Evolutionary conservation across 1,284 basidiomycete species (phyloP).

Genomic region (Rhizoctonia solani): DNA sequence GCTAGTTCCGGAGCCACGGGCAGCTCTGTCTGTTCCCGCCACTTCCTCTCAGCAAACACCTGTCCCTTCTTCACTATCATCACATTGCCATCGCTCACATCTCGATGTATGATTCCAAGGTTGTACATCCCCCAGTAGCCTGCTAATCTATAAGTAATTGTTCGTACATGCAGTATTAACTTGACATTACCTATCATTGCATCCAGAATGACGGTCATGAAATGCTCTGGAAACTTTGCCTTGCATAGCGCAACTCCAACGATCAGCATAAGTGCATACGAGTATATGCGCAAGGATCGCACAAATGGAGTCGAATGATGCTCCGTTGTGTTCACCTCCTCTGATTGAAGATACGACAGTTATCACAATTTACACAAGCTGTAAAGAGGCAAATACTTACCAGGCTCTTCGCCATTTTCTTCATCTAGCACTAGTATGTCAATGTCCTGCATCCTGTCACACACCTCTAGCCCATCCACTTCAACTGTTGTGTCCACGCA

Average conservation of each 20-base stretch:
- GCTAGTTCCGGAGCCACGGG: neutral
- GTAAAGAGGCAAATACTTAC: neutral
- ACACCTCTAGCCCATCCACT: neutral
- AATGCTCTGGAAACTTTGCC: neutral
- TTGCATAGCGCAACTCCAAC: neutral
- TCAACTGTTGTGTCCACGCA: neutral
- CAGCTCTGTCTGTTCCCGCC: neutral
- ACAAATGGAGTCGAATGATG: neutral
- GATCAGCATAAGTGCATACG: constrained; percentile 6
- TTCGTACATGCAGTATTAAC: neutral
- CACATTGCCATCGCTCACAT: constrained; percentile 29
- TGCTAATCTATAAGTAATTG: neutral
- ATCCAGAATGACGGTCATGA: neutral
- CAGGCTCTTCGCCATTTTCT: neutral
- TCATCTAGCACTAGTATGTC: neutral
- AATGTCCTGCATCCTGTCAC: neutral
- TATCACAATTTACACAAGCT: neutral
- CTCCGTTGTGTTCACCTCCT: neutral
- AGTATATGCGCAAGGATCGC: neutral
- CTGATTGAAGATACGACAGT: neutral
- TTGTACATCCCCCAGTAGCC: constrained; percentile 23
- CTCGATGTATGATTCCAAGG: constrained; percentile 9
- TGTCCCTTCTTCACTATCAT: neutral
- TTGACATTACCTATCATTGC: constrained; percentile 3
- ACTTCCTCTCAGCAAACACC: neutral